Conservation (phyloP, 2,329 filamentous ascomycete genomes). For the Pseudogymnoascus sp. region DNA sequence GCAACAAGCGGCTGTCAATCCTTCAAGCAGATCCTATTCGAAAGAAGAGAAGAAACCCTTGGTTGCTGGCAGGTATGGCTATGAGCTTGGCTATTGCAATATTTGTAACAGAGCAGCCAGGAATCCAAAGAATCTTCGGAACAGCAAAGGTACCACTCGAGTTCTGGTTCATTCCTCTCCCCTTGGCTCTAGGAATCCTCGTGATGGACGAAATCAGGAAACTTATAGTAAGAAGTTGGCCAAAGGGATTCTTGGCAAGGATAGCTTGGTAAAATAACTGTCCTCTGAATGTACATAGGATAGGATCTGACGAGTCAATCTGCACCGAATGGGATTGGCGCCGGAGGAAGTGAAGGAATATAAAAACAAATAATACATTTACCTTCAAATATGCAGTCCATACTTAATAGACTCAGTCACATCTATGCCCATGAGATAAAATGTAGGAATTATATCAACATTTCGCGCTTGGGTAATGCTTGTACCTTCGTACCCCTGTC, state of each 20-base stretch:
- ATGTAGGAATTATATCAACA: not conserved
- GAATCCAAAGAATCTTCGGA: slow-evolving; percentile 42
- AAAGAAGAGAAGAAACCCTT: slow-evolving; percentile 43
- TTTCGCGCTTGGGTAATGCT: not conserved
- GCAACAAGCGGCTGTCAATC: slow-evolving; percentile 47
- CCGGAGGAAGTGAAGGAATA: slow-evolving; percentile 11
- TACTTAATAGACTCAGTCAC: not conserved
- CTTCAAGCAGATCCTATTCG: slow-evolving; percentile 46
- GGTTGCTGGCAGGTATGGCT: slow-evolving; percentile 42
- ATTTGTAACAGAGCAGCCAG: slow-evolving; percentile 48
- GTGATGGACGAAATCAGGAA: slow-evolving; percentile 49
- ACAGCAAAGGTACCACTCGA: slow-evolving; percentile 46
- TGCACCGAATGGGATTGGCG: not conserved
- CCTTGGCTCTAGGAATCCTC: slow-evolving; percentile 45
- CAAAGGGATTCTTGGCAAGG: slow-evolving; percentile 38
- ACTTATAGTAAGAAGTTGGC: slow-evolving; percentile 42
- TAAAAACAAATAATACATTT: slow-evolving; percentile 10
- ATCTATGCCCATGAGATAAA: not conserved
- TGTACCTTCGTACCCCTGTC: not conserved
- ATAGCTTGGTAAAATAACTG: slow-evolving; percentile 42
- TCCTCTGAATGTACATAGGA: not conserved
- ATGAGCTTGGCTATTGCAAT: slow-evolving; percentile 46
- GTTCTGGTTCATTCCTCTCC: slow-evolving; percentile 47
- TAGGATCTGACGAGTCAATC: not conserved
- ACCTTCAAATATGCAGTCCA: not conserved